phyloP scores from a whole-genome alignment of 2,329 filamentous ascomycete species.

The Pseudocercospora vitis region DNA sequence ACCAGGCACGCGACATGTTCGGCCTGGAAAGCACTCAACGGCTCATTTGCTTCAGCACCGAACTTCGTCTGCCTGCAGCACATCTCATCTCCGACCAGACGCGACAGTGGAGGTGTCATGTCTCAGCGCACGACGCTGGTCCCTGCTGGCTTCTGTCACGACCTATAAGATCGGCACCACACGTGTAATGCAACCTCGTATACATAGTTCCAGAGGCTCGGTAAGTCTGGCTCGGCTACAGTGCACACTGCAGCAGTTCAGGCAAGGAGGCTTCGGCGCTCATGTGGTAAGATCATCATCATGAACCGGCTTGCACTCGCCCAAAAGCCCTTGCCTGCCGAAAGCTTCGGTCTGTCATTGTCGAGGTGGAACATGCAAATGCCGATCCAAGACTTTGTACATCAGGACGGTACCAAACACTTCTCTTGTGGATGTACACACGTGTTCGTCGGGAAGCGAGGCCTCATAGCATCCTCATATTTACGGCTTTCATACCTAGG shows the following conservation, averaged over 20 bases:
- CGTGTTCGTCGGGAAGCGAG: no score
- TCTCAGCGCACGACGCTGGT: background rate
- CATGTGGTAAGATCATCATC: no score
- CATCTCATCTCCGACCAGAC: background rate
- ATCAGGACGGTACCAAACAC: no score
- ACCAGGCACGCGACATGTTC: slow-evolving; percentile 1
- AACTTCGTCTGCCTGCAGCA: background rate
- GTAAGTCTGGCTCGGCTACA: slow-evolving; percentile 1
- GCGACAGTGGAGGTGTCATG: slow-evolving; percentile 1
- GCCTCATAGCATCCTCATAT: no score
- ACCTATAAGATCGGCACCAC: background rate
- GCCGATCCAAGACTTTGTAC: no score
- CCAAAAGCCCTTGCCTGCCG: no score
- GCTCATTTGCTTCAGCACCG: background rate
- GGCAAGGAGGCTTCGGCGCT: no score
- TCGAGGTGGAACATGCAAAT: no score
- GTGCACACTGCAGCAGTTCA: background rate
- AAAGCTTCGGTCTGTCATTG: no score
- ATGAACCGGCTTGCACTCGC: no score
- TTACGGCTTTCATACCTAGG: no score
- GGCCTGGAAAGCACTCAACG: background rate
- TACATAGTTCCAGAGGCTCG: background rate
- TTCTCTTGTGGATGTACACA: no score
- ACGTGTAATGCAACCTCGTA: background rate
- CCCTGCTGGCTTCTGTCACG: slow-evolving; percentile 1